Evolutionary conservation across 345 rosid species (phyloP), one percentile per base, ranked within the genome.

Genomic region (Dipteronia dyeriana): DNA sequence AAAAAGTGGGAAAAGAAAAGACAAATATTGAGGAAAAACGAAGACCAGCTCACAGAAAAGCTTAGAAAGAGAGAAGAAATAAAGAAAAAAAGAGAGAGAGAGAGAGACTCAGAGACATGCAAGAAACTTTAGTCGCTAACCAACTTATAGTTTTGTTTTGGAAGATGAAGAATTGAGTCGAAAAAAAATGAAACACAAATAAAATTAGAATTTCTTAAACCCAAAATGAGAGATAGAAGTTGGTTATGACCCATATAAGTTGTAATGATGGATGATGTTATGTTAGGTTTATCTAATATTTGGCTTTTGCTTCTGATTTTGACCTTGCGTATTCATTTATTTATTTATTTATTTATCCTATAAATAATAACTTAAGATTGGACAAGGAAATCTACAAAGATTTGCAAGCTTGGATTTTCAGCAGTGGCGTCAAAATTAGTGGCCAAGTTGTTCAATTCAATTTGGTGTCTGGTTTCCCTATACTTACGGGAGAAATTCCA

Each of bases 221-320:
- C 38, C 4, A 20, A 19, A 20, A 1, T 10, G 5, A 19, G 20
- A 38, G 34, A 7, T n/a, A 25, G 51, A 62, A 61, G 75, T 68
- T 79, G 65, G 85, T 45, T 73, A 54, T 45, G 78, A 68, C 78
- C 60, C 65, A 25, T 51, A 0, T 43, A 17, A 11, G 11, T 19
- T 23, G 14, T 2, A 34, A 45, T 47, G 51, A 13, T 45, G 81
- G 68, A 31, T 53, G 57, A 17, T 38, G 79, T 68, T 79, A 73
- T 38, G 79, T 68, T 79, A 73, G 82, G 80, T 76, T 63, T 79
- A 79, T 79, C 85, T 69, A 83, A 76, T 73, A 34, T 67, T 76
- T 23, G 59, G 77, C 79, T 82, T 82, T 63, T 79, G 77, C 79
- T 82, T 82, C 60, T 66, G 13, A 51, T 66, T 25, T 72, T 31